Base-by-base conservation (phyloP, 2,329 filamentous ascomycete genomes). In the Calcarisporium arbuscula region DNA sequence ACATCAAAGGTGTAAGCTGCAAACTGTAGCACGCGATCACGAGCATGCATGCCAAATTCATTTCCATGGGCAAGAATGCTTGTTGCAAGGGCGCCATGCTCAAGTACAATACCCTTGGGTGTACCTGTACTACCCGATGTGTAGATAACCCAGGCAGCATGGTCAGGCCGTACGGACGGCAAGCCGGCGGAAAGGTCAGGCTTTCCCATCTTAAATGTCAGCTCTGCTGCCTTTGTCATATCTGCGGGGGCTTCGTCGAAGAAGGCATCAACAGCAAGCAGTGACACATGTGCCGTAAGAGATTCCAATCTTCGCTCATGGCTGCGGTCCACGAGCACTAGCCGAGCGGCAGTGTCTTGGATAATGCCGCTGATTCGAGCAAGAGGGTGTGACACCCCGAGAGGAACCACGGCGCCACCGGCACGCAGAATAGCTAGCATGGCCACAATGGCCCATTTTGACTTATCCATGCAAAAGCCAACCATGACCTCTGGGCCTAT, bases 1-100 rank as follows among this genome's bases (percentile, higher is more conserved):
- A 33, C 29, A 22, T 47, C 46, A 22, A 46, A 49, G 4, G 37
- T 42, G 32, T 38, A 42, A 4, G 41, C 30, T 4, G 37, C 35
- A 16, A 42, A 46, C 15, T 42, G 33, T 20, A 38, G 19, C 9
- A 37, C 32, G 18, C 34, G 19, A n/a, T 27, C 16, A 18, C 18
- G 14, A 7, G 20, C 27, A 16, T 11, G 18, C 5, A 36, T 27
- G 16, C 27, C 11, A 19, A 31, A 19, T n/a, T 22, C 26, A 23
- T 14, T 18, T 9, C 39, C 9, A 38, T 42, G 28, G 19, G 14
- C 19, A 12, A 30, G 12, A n/a, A 9, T 10, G 22, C 22, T 25
- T 25, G 22, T 25, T n/a, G n/a, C n/a, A 9, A 25, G 10, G n/a
- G 22, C 22, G 10, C 10, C 10, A n/a, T 25, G 10, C 10, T 42